phyloP scores from a whole-genome alignment of 805 yeast genomes.

The Teunomyces aglyptinius region DNA sequence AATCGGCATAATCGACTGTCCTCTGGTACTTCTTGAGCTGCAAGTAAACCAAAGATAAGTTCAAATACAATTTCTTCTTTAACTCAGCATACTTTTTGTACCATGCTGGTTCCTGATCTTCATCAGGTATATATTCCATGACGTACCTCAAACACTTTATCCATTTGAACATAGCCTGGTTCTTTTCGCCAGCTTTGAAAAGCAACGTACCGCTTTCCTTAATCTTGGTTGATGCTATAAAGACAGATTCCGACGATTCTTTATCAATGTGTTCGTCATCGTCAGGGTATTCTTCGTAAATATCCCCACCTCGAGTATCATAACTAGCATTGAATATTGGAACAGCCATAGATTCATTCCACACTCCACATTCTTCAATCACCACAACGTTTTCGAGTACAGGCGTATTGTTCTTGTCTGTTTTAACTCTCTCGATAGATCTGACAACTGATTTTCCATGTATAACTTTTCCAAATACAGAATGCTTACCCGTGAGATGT shows the following conservation, averaged over 20 bases:
- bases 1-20: conserved; percentile 54
- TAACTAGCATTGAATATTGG: conserved; percentile 67
- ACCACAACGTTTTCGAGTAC: conserved; percentile 40
- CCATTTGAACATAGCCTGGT: conserved; percentile 61
- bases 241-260: conserved; percentile 55
- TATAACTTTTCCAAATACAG: conserved; percentile 71
- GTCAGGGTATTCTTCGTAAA: conserved; percentile 75
- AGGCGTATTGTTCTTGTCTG: conserved; percentile 43
- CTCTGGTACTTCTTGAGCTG: conserved; percentile 49
- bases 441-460: conserved; percentile 70
- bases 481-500: conserved; percentile 72
- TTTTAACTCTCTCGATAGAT: conserved; percentile 52
- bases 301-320: conserved; percentile 62
- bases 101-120: conserved; percentile 56
- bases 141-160: conserved; percentile 65
- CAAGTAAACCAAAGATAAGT: conserved; percentile 55
- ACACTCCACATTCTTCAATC: conserved; percentile 60
- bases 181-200: conserved; percentile 50
- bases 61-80: conserved; percentile 54
- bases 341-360: conserved; percentile 51
- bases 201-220: conserved; percentile 66
- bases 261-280: conserved; percentile 61
- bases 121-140: conserved; percentile 71
- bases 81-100: conserved; percentile 48
- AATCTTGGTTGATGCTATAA: conserved; percentile 50